These are phyloP conservation scores for Mycena metata DNA, from an alignment of 768 basidiomycete species.

Conservation along the genomic window DNA sequence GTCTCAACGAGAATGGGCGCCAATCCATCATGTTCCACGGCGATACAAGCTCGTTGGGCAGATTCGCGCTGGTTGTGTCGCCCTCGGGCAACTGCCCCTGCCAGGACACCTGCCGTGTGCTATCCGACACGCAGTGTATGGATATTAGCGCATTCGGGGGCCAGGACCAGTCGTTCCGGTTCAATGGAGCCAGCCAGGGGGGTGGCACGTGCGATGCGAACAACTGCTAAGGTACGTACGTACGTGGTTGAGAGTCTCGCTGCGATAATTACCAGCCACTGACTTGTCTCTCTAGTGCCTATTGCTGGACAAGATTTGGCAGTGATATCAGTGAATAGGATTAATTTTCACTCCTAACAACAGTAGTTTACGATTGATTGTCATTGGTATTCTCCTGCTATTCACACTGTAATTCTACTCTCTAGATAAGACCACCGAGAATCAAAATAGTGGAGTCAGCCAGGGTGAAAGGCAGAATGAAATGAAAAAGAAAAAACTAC, in stretches of 20 bases:
- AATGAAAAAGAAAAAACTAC: no score
- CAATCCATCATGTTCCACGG: conserved; percentile 25
- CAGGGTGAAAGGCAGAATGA: no score
- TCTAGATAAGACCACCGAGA: no score
- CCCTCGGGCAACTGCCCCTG: conserved; percentile 19
- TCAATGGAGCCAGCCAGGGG: conserved; percentile 21
- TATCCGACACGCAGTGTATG: conserved; percentile 22
- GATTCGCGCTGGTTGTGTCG: conserved; percentile 10
- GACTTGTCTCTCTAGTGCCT: conserved; percentile 11
- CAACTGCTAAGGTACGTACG: conserved; percentile 20
- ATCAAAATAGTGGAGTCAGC: no score
- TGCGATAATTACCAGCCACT: conserved; percentile 1
- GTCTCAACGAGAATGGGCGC: conserved; percentile 22
- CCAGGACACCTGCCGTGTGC: conserved; percentile 18
- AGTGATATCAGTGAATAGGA: conserved; percentile 13
- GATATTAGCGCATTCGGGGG: conserved; percentile 16
- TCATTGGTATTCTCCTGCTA: no score
- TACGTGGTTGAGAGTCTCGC: conserved; percentile 14
- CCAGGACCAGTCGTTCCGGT: conserved; percentile 18
- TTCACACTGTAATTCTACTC: no score
- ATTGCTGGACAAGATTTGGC: conserved; percentile 1
- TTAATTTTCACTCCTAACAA: no score
- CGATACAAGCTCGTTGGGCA: conserved; percentile 2
- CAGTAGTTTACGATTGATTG: no score
- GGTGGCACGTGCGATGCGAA: conserved; percentile 14